phyloP scores from a whole-genome alignment of 202 grass and related monocot species.

The Carex arenaria region DNA sequence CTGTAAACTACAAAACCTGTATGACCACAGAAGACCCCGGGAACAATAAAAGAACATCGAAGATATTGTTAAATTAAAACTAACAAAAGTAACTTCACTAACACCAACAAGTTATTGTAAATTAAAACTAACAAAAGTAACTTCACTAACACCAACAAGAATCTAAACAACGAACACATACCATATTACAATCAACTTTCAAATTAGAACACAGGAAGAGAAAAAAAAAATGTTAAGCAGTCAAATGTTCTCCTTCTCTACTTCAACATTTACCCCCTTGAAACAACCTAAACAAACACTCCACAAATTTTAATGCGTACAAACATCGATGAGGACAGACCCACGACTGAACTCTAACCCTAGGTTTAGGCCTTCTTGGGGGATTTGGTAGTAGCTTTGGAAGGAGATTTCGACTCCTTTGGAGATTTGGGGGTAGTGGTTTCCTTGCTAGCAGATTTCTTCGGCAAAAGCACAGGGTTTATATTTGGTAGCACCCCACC shows the following conservation, averaged over 20 bases:
- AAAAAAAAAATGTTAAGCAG: constrained; percentile 20
- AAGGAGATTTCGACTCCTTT: constrained; percentile 42
- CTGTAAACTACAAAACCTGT: neutral
- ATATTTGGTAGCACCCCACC: constrained; percentile 82
- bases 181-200: constrained; percentile 4
- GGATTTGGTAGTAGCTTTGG: constrained; percentile 57
- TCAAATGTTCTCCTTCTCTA: constrained; percentile 27
- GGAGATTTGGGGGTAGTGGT: neutral
- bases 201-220: neutral
- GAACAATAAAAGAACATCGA: neutral
- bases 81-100: neutral
- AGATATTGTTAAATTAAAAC: neutral
- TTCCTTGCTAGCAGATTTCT: constrained; percentile 41
- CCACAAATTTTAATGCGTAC: constrained; percentile 34
- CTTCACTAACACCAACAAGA: constrained; percentile 5
- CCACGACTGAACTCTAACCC: constrained; percentile 5
- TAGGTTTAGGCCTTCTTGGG: constrained; percentile 50
- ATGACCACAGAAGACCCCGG: neutral
- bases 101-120: neutral
- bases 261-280: constrained; percentile 32
- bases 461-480: constrained; percentile 72
- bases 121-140: neutral
- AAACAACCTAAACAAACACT: constrained; percentile 23
- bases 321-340: constrained; percentile 20
- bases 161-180: constrained; percentile 9